phyloP scores from a whole-genome alignment of 192 early-diverging fungal species.

The Glomus cerebriforme region DNA sequence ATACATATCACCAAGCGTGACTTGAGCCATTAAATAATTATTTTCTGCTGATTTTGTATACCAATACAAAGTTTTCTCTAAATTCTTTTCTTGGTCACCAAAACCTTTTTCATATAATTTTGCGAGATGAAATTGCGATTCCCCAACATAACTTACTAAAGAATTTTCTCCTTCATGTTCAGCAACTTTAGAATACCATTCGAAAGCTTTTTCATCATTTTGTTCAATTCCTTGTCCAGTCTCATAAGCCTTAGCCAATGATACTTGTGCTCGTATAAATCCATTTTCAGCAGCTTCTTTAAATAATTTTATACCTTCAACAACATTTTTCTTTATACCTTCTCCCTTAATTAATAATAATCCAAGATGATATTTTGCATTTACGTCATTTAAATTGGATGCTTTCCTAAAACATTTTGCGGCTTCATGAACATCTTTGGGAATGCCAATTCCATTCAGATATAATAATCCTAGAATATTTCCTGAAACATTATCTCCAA shows the following conservation, averaged over 20 bases:
- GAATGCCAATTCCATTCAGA: conserved; percentile 62
- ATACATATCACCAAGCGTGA: conserved; percentile 44
- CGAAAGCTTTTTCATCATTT: conserved; percentile 67
- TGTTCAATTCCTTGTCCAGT: conserved; percentile 73
- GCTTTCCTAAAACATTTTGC: conserved; percentile 54
- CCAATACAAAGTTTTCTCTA: conserved; percentile 62
- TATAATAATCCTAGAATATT: conserved; percentile 19
- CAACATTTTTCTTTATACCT: not conserved
- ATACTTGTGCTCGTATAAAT: conserved; percentile 80
- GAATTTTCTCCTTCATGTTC: conserved; percentile 45
- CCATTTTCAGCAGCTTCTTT: conserved; percentile 58
- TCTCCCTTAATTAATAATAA: conserved; percentile 60
- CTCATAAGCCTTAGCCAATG: conserved; percentile 77
- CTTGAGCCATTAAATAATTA: conserved; percentile 82
- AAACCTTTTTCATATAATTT: not conserved
- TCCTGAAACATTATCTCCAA: conserved; percentile 52
- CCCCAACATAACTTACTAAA: not conserved
- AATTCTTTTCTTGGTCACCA: conserved; percentile 35
- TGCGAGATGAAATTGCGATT: not conserved
- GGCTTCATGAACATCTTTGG: conserved; percentile 47
- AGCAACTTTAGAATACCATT: conserved; percentile 58
- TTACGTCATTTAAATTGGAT: conserved; percentile 47
- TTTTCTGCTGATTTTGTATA: conserved; percentile 68
- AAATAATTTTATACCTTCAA: not conserved
- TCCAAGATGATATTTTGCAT: conserved; percentile 27